A percentile compares a stretch with the other conserved stretches of the same genome.
Evolutionary conservation across 2,329 filamentous ascomycete species (phyloP).

Genomic region (Aspergillus ibericus): DNA sequence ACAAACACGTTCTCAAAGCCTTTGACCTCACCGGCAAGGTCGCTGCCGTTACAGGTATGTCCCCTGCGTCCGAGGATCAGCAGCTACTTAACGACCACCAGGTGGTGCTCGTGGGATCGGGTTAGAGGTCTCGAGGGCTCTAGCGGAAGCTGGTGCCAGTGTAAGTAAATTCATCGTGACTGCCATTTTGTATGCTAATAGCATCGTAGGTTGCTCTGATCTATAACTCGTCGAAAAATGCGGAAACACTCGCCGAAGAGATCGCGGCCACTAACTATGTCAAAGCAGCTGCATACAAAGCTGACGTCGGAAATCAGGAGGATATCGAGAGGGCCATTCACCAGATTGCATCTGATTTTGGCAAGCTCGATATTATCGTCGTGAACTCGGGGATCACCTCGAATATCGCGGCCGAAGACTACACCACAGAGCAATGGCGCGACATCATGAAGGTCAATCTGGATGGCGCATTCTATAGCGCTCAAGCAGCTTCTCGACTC

Average conservation of each 20-base stretch:
- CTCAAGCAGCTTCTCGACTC: slow-evolving; percentile 39
- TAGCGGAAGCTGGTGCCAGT: slow-evolving; percentile 42
- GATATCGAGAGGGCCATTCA: slow-evolving; percentile 35
- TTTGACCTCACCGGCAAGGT: slow-evolving; percentile 33
- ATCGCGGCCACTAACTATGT: slow-evolving; percentile 30
- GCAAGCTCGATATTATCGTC: slow-evolving; percentile 48
- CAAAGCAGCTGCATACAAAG: slow-evolving; percentile 35
- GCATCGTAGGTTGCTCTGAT: slow-evolving; percentile 31
- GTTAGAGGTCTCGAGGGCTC: slow-evolving; percentile 41
- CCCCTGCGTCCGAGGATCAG: neutral
- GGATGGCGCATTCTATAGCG: slow-evolving; percentile 41
- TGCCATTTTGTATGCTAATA: neutral
- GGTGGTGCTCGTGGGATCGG: slow-evolving; percentile 40
- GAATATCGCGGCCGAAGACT: slow-evolving; percentile 39
- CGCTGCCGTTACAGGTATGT: slow-evolving; percentile 26
- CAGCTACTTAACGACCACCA: neutral
- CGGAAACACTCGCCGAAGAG: slow-evolving; percentile 23
- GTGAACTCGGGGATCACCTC: slow-evolving; percentile 44
- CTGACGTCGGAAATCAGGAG: slow-evolving; percentile 30
- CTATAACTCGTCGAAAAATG: slow-evolving; percentile 32
- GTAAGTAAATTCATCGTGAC: slow-evolving; percentile 18
- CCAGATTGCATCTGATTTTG: slow-evolving; percentile 42
- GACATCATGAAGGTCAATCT: slow-evolving; percentile 43
- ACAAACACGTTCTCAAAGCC: slow-evolving; percentile 27
- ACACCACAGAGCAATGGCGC: slow-evolving; percentile 42